These are phyloP conservation scores for Parathielavia appendiculata DNA, from an alignment of 495 filamentous ascomycete genomes.

Conservation along the genomic window DNA sequence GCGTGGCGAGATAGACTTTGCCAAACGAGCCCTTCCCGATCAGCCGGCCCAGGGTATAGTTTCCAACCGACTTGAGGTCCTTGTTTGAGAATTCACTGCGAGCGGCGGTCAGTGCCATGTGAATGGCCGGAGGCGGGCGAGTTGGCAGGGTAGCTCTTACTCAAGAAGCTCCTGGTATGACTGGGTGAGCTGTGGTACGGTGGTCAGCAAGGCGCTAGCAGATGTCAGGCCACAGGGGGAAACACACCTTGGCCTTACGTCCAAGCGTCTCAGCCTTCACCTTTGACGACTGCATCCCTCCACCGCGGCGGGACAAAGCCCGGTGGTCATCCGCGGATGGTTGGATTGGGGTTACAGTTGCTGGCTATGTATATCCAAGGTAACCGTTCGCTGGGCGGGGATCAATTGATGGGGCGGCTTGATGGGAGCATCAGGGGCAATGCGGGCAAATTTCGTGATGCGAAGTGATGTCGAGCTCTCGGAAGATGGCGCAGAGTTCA, in stretches of 20 bases:
- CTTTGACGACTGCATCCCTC: constrained; percentile 58
- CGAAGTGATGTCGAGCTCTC: not conserved
- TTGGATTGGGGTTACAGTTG: not conserved
- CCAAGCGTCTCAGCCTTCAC: constrained; percentile 82
- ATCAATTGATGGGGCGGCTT: not conserved
- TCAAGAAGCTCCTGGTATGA: constrained; percentile 94
- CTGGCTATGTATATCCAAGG: not conserved
- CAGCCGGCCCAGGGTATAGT: constrained; percentile 83
- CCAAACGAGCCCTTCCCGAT: constrained; percentile 98
- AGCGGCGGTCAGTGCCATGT: constrained; percentile 25
- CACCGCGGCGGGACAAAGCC: constrained; percentile 20
- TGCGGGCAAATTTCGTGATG: not conserved
- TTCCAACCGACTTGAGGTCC: constrained; percentile 86
- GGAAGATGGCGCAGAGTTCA: not conserved
- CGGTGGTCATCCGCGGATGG: constrained; percentile 27
- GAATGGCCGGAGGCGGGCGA: not conserved
- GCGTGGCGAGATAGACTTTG: constrained; percentile 93
- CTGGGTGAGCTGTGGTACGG: constrained; percentile 68
- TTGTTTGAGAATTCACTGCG: constrained; percentile 88
- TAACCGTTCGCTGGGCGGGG: not conserved
- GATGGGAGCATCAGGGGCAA: not conserved
- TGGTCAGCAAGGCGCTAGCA: constrained; percentile 23
- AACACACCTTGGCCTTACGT: constrained; percentile 84
- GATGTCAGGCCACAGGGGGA: not conserved
- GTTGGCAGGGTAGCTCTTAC: constrained; percentile 48